These are phyloP conservation scores for Lentinula boryana DNA, from an alignment of 768 basidiomycete genomes.

Conservation along the genomic window DNA sequence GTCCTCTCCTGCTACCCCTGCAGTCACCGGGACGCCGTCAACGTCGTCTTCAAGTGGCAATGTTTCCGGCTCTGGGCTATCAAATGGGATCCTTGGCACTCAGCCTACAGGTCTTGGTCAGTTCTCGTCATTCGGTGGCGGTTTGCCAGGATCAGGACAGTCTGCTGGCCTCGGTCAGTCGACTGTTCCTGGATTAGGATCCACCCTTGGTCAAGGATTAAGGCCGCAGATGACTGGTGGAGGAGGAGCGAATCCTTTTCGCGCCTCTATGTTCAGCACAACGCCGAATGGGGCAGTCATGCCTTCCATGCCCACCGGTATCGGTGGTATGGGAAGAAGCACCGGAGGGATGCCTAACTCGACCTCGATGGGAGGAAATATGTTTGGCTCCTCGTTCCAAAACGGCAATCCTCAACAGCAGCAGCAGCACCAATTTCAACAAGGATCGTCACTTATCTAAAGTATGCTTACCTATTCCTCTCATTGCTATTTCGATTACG, in stretches of 20 bases:
- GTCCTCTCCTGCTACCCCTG: slow-evolving; percentile 44
- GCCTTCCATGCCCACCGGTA: slow-evolving; percentile 3
- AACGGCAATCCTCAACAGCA: slow-evolving; percentile 13
- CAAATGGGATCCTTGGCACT: neutral
- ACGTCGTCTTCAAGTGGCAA: slow-evolving; percentile 11
- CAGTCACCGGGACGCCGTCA: slow-evolving; percentile 22
- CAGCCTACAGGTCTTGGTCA: neutral
- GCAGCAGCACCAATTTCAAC: slow-evolving; percentile 40
- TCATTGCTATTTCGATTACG: neutral
- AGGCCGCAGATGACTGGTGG: slow-evolving; percentile 58
- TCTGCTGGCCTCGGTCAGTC: no score
- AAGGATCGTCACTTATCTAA: slow-evolving; percentile 45
- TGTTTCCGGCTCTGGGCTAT: slow-evolving; percentile 7
- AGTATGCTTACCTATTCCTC: neutral
- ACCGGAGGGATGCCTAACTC: slow-evolving; percentile 18
- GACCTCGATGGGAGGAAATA: slow-evolving; percentile 3
- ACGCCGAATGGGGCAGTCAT: slow-evolving; percentile 10
- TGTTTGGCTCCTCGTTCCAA: slow-evolving; percentile 1
- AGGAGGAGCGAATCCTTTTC: slow-evolving; percentile 57
- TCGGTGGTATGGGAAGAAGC: slow-evolving; percentile 13
- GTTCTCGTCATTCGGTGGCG: slow-evolving; percentile 1
- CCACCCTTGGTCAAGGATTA: slow-evolving; percentile 41
- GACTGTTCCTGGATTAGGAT: slow-evolving; percentile 9
- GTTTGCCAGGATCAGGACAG: slow-evolving; percentile 7
- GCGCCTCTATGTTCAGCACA: slow-evolving; percentile 47